These are phyloP conservation scores for Candolleomyces efflorescens DNA, from an alignment of 768 basidiomycete genomes.

Conservation along the genomic window DNA sequence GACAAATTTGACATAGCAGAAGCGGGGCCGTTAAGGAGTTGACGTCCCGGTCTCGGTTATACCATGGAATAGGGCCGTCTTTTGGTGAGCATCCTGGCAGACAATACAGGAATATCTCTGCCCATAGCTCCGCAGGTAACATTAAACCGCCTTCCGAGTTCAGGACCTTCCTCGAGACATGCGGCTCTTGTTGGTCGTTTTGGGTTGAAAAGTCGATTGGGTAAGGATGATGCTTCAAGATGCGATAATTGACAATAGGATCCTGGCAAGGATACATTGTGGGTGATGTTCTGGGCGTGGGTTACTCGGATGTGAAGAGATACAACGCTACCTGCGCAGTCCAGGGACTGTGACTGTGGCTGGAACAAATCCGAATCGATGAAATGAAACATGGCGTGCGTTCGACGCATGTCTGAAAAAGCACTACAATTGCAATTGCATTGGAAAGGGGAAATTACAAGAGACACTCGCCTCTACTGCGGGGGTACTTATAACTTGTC, in stretches of 20 bases:
- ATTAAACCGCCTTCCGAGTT: not conserved
- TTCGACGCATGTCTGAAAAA: too few relatives aligned
- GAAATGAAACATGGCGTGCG: not conserved
- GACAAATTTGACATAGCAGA: constrained; percentile 37
- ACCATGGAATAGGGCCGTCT: constrained; percentile 9
- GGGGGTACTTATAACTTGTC: not conserved
- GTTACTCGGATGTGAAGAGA: not conserved
- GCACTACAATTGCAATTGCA: too few relatives aligned
- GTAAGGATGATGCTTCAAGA: constrained; percentile 6
- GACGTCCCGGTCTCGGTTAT: constrained; percentile 10
- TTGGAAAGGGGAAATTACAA: not conserved
- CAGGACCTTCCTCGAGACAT: not conserved
- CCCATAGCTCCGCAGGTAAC: constrained; percentile 9
- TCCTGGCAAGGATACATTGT: constrained; percentile 4
- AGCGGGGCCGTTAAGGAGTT: constrained; percentile 24
- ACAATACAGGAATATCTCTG: constrained; percentile 14
- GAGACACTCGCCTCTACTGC: not conserved
- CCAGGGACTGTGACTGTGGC: not conserved
- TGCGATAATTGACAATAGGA: constrained; percentile 2
- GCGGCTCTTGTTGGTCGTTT: not conserved
- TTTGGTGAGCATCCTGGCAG: constrained; percentile 12
- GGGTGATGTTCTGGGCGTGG: not conserved
- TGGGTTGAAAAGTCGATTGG: constrained; percentile 4
- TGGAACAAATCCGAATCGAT: not conserved
- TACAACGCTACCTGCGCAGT: not conserved